Evolutionary conservation across 345 rosid species (phyloP).

Genomic region (Euphorbia tirucalli): DNA sequence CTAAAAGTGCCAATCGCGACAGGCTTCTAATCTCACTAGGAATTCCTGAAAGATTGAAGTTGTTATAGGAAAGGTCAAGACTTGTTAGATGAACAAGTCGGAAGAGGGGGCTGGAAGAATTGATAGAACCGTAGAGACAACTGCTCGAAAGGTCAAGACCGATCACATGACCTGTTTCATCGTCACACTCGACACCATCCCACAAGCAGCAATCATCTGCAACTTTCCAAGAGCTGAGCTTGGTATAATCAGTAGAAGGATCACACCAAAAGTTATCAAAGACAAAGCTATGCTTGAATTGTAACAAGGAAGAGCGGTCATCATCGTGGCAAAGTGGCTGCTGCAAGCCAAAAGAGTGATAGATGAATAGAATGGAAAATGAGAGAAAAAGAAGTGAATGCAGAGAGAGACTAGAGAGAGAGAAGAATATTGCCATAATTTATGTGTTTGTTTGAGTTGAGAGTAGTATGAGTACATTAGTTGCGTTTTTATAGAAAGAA

Average conservation of each 20-base stretch:
- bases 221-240: conserved; percentile 3
- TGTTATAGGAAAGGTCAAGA: conserved; percentile 14
- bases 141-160: conserved; percentile 15
- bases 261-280: not conserved
- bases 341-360: not conserved
- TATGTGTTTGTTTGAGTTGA: too few species aligned
- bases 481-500: too few species aligned
- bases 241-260: conserved; percentile 4
- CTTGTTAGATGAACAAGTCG: conserved; percentile 17
- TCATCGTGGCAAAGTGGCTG: not conserved
- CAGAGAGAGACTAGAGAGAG: too few species aligned
- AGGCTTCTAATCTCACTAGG: too few species aligned
- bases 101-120: conserved; percentile 19
- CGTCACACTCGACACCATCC: conserved; percentile 20
- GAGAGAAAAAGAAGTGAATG: too few species aligned
- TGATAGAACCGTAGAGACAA: conserved; percentile 22
- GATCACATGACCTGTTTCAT: not conserved
- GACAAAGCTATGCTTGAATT: conserved; percentile 12
- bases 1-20: too few species aligned
- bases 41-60: too few species aligned
- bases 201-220: conserved; percentile 18
- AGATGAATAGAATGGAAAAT: not conserved
- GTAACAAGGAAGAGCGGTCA: conserved; percentile 7
- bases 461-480: too few species aligned
- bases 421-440: too few species aligned